Conservation (phyloP, 768 basidiomycete genomes). For the Boletus speciosus region DNA sequence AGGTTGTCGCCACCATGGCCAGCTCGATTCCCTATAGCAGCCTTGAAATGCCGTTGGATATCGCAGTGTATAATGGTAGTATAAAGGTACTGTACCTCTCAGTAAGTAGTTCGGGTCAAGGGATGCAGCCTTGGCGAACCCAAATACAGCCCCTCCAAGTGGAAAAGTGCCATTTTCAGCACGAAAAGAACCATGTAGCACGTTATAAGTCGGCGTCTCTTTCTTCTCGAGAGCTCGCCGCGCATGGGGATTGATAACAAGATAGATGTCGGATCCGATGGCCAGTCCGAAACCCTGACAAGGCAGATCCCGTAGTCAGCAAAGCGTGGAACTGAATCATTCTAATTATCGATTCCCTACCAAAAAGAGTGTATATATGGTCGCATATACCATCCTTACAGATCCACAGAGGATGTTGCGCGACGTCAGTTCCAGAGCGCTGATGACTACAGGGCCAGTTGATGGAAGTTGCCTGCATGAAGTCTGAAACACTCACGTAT, state of each 20-base stretch:
- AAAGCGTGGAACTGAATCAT: not conserved
- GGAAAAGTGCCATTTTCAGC: constrained; percentile 46
- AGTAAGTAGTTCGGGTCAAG: constrained; percentile 30
- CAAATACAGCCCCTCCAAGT: constrained; percentile 44
- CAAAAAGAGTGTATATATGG: constrained; percentile 81
- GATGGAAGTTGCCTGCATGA: constrained; percentile 1
- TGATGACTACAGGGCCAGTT: constrained; percentile 49
- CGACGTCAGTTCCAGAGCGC: constrained; percentile 77
- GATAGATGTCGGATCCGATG: constrained; percentile 78
- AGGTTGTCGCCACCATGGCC: constrained; percentile 76
- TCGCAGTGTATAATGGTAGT: constrained; percentile 17
- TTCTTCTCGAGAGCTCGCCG: constrained; percentile 33
- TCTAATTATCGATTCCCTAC: constrained; percentile 34
- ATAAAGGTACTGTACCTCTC: constrained; percentile 20
- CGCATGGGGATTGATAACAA: constrained; percentile 63
- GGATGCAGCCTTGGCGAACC: constrained; percentile 38
- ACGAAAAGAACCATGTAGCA: constrained; percentile 53
- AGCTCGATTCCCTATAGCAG: constrained; percentile 68
- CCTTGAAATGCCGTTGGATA: constrained; percentile 43
- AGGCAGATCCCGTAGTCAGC: constrained; percentile 1
- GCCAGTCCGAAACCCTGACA: constrained; percentile 76
- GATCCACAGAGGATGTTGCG: constrained; percentile 78
- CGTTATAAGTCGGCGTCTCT: constrained; percentile 38
- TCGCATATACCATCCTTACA: constrained; percentile 80
- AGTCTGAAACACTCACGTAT: constrained; percentile 51